These are phyloP conservation scores for Xerocomellus amylosporus DNA, from an alignment of 768 basidiomycete species.

Conservation along the genomic window DNA sequence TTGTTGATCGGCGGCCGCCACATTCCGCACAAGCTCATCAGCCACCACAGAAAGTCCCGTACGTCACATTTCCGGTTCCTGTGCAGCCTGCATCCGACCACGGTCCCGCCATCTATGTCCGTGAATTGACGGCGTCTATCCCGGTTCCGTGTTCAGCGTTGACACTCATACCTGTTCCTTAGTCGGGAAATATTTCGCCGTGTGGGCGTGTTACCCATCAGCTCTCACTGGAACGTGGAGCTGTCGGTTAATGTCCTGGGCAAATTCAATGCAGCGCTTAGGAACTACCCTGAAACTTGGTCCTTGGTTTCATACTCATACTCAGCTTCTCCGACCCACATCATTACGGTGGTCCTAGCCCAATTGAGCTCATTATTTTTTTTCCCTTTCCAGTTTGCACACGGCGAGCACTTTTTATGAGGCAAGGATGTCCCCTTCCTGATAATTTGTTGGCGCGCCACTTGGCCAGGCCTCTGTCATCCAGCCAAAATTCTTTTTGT, in stretches of 20 bases:
- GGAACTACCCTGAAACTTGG: neutral
- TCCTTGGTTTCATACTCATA: neutral
- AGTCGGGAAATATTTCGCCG: neutral
- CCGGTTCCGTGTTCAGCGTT: neutral
- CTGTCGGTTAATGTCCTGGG: neutral
- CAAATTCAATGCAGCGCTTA: neutral
- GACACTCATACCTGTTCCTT: neutral
- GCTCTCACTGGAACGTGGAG: neutral
- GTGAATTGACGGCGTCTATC: neutral
- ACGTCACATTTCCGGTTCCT: slow-evolving; percentile 3
- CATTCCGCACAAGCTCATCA: neutral
- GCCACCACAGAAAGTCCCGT: neutral
- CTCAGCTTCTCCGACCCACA: neutral
- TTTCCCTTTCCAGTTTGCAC: neutral
- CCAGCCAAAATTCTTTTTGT: neutral
- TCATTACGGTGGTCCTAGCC: neutral
- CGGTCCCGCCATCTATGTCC: neutral
- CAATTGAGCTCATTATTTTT: neutral
- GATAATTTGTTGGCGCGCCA: neutral
- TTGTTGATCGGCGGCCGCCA: neutral
- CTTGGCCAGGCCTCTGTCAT: neutral
- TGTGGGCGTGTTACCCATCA: neutral
- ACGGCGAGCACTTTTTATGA: neutral
- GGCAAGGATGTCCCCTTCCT: neutral
- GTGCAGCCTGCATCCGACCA: neutral